These are phyloP conservation scores for Leccinum pellstonianum DNA, from an alignment of 768 basidiomycete genomes.

Conservation along the genomic window DNA sequence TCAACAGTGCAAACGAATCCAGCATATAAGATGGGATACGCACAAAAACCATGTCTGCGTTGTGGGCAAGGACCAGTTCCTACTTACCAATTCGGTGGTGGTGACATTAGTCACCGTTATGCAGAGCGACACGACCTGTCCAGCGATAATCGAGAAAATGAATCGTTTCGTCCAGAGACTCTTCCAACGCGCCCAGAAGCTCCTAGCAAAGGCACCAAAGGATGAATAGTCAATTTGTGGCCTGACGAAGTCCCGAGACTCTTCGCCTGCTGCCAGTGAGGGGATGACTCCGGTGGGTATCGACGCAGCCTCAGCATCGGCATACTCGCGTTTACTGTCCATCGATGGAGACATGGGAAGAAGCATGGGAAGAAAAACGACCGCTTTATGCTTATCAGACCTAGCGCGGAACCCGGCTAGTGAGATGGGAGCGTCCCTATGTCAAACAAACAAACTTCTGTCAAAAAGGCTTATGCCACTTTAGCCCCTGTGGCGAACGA, in stretches of 20 bases:
- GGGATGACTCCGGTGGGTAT: background rate
- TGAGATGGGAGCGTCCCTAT: constrained; percentile 9
- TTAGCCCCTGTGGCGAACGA: background rate
- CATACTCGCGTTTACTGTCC: constrained; percentile 24
- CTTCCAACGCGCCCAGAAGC: constrained; percentile 58
- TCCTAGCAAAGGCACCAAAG: constrained; percentile 47
- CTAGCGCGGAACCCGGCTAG: background rate
- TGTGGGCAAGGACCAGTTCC: constrained; percentile 73
- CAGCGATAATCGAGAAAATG: constrained; percentile 64
- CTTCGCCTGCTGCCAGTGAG: background rate
- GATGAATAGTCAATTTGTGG: constrained; percentile 72
- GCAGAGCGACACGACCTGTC: constrained; percentile 82
- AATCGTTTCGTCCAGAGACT: constrained; percentile 82
- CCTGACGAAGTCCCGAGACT: constrained; percentile 24
- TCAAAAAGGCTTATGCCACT: background rate
- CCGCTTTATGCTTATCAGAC: constrained; percentile 14
- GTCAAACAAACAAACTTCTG: constrained; percentile 11
- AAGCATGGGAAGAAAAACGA: background rate
- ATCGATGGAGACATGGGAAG: constrained; percentile 20
- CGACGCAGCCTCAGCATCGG: constrained; percentile 11
- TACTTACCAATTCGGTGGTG: constrained; percentile 69
- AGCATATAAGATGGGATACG: constrained; percentile 29
- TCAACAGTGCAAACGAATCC: background rate
- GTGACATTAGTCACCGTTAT: constrained; percentile 89
- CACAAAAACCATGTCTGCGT: constrained; percentile 86